Percentiles rank a stretch among this genome's conserved stretches.
Conservation (phyloP, 139 green algal species). For the Chlamydomonas incerta region DNA sequence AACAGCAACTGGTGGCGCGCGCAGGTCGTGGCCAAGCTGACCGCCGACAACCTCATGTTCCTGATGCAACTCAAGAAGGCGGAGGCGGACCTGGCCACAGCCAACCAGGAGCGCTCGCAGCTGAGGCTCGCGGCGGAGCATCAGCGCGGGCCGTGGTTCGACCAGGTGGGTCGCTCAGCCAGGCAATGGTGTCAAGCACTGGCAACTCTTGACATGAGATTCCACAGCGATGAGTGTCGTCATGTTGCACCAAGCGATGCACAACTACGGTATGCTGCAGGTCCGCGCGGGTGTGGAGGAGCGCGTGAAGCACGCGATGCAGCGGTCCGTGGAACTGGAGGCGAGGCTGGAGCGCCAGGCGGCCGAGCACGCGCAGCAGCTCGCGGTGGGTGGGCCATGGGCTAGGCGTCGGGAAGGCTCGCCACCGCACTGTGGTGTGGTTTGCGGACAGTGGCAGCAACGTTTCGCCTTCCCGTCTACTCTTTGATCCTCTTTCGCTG, state of each 20-base stretch:
- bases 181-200: no score
- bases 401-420: no score
- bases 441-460: no score
- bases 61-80: constrained; percentile 66
- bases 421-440: no score
- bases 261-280: constrained; percentile 24
- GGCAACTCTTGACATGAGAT: no score
- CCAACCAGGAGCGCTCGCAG: constrained; percentile 40
- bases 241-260: neutral
- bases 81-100: constrained; percentile 57
- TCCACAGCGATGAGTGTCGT: no score
- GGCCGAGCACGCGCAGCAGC: constrained; percentile 24
- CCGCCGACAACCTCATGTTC: constrained; percentile 76
- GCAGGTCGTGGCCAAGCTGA: constrained; percentile 70
- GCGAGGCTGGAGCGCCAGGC: constrained; percentile 37
- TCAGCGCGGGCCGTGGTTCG: constrained; percentile 70
- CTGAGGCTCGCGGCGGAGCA: constrained; percentile 57
- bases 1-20: no score
- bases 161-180: constrained; percentile 66
- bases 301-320: constrained; percentile 58
- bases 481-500: no score
- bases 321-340: constrained; percentile 56
- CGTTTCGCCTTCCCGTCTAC: no score
- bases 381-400: constrained; percentile 35
- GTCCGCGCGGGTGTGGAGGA: constrained; percentile 64